These are phyloP conservation scores for Suhomyces bokatorum DNA, from an alignment of 1,139 yeast genomes.

Conservation along the genomic window DNA sequence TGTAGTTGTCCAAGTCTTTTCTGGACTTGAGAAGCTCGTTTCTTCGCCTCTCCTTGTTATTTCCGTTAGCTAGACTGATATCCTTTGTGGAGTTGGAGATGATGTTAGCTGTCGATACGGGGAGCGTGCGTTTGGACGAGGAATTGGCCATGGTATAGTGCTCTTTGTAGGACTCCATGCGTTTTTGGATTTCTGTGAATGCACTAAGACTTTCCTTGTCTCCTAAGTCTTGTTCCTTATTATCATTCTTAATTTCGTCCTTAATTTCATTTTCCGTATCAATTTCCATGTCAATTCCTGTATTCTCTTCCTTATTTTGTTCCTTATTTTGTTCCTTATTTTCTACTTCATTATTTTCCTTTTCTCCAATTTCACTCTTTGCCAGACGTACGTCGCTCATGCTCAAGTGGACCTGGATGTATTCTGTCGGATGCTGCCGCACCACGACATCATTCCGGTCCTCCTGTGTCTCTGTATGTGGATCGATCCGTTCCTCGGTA, in stretches of 20 bases:
- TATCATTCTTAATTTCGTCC: not conserved
- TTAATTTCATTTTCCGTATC: not conserved
- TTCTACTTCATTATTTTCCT: not conserved
- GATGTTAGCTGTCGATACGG: slow-evolving; percentile 9
- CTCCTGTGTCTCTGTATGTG: not conserved
- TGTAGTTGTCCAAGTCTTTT: slow-evolving; percentile 20
- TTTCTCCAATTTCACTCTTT: too few relatives aligned
- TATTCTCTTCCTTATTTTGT: not conserved
- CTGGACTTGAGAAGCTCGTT: slow-evolving; percentile 21
- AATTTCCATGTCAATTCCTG: too few relatives aligned
- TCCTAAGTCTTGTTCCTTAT: not conserved
- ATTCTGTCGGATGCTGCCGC: slow-evolving; percentile 1
- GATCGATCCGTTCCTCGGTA: slow-evolving; percentile 6
- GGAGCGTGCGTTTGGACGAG: not conserved
- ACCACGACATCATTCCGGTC: slow-evolving; percentile 1
- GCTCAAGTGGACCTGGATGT: slow-evolving; percentile 1
- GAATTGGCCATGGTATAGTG: not conserved
- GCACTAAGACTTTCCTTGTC: not conserved
- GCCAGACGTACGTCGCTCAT: slow-evolving; percentile 1
- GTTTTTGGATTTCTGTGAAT: not conserved
- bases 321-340: not conserved
- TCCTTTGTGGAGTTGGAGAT: slow-evolving; percentile 21
- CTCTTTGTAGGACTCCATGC: not conserved
- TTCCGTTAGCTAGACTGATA: slow-evolving; percentile 26
- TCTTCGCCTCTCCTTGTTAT: slow-evolving; percentile 29